Evolutionary conservation across 1,284 basidiomycete species (phyloP), one percentile per base, ranked within the genome.

Genomic region (Golubevia pallescens): DNA sequence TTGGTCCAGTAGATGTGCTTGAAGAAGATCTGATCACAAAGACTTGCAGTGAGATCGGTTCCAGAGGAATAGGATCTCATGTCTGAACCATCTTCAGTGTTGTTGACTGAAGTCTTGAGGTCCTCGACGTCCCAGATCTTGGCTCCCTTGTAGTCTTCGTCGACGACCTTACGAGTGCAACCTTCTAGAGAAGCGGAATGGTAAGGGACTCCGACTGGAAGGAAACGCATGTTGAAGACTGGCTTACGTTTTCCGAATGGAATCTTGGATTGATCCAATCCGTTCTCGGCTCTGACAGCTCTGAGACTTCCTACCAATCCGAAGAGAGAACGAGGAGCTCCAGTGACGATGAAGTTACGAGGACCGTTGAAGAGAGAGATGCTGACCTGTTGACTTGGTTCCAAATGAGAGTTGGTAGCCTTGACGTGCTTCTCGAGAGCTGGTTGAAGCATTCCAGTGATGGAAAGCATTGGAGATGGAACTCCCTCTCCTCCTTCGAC

Each of bases 231-330:
- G 62, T 91, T 93, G 87, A 99, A 98, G 14, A 94, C 92, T 8
- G 93, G 92, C 87, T 97, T 96, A 80, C 97, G 90, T 87, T 98
- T 95, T 48, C 93, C 95, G 88, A 92, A 96, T 23, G 94, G 93
- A 6, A 90, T 88, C 75, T 96, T 97, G 89, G 92, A 93, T 87
- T 99, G 96, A 81, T 99, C 96, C 53, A 92, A 88, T 54, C 94
- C 94, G 16, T 89, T 89, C 0, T 94, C 90, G 1, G 95, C 96
- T 77, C 92, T 91, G 74, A 95, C 89, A 87, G 96, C 95, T 82
- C 96, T 90, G 58, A 99, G 87, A 77, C 91, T 92, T 61, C 92
- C 93, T 34, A 96, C 94, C 67, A 99, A 91, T 76, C 97, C 96
- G 85, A 94, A 95, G 52, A 99, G 88, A n/a, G 94, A 91, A 71